Evolutionary conservation across 176 grass and related monocot species (phyloP).

Genomic region (Zea luxurians): DNA sequence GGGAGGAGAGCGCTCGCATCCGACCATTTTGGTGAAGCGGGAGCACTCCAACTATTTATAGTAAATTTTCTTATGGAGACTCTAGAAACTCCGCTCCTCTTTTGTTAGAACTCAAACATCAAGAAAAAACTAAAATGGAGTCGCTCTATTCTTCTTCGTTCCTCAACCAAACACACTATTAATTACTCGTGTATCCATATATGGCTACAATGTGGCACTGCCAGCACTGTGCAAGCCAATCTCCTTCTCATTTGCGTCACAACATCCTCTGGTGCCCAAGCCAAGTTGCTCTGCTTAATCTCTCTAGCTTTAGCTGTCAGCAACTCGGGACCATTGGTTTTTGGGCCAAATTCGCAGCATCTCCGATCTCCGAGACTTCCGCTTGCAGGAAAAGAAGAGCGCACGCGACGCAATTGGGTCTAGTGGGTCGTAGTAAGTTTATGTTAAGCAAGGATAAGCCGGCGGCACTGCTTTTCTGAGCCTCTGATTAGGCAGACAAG

Average conservation of each 20-base stretch:
- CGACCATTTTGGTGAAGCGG: too few relatives aligned
- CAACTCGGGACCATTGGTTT: conserved; percentile 1
- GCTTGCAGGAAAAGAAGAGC: background rate
- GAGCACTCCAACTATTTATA: too few relatives aligned
- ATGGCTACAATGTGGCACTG: background rate
- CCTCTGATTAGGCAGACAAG: background rate
- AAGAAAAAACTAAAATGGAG: too few relatives aligned
- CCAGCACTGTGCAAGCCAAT: background rate
- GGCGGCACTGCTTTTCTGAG: background rate
- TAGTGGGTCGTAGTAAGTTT: background rate
- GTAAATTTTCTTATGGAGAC: too few relatives aligned
- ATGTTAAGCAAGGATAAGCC: conserved; percentile 28
- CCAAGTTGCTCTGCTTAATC: background rate
- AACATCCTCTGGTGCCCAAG: conserved; percentile 18
- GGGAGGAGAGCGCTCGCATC: too few relatives aligned
- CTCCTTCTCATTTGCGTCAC: background rate
- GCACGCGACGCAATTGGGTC: background rate
- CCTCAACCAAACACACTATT: too few relatives aligned
- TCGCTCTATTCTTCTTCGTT: too few relatives aligned
- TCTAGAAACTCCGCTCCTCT: too few relatives aligned
- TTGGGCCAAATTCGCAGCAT: background rate
- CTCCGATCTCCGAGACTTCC: conserved; percentile 5
- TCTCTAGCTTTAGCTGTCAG: conserved; percentile 25
- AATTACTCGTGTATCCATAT: too few relatives aligned
- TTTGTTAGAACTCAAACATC: too few relatives aligned